Base-by-base conservation (phyloP, 345 rosid species). In the sweet orange (Citrus sinensis) region DNA sequence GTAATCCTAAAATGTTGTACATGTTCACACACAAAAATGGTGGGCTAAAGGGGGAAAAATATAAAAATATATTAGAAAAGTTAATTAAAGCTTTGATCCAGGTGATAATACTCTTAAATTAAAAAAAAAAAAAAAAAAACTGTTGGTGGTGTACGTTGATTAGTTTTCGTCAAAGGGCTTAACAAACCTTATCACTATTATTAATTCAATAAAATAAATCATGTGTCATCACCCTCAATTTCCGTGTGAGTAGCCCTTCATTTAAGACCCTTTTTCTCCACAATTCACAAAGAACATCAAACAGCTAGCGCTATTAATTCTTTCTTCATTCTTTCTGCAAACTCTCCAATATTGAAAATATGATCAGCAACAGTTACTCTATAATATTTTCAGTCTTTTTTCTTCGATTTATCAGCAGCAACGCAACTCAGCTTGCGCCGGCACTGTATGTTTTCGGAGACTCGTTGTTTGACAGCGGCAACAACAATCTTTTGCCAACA, bases 381-480 rank as follows among this genome's bases (percentile, higher is more conserved):
- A 6, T 25, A 42, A 22, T 19, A 34, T 34, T 65, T 14, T 42
- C 56, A 2, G 14, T 42, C 56, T 4, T 61, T 46, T 0, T 65
- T 34, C 29, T 39, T n/a, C n/a, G 42, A 9, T 29, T 42, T 13
- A 73, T 11, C 9, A 6, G 76, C 14, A 67, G 46, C 8, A 64
- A 20, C 40, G 37, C 73, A 19, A 25, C 58, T 19, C 80, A 77
- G 0, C 82, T 46, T 9, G 87, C 79, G 4, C 89, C 89, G 0
- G 90, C 89, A 2, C 63, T 90, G 10, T 88, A 84, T 11, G 87
- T 80, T 17, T 88, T 90, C 3, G 93, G 89, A 1, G 89, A 88
- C 61, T 88, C 90, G 1, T 27, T 86, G 65, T 72, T 87, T n/a
- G 92, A 88, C 61, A 83, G 67, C 19, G 90, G 93, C 51, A 88